A percentile compares a stretch with the other conserved stretches of the same genome.
phyloP scores from a whole-genome alignment of 148 eudicot species.

The Suaeda aralocaspica region DNA sequence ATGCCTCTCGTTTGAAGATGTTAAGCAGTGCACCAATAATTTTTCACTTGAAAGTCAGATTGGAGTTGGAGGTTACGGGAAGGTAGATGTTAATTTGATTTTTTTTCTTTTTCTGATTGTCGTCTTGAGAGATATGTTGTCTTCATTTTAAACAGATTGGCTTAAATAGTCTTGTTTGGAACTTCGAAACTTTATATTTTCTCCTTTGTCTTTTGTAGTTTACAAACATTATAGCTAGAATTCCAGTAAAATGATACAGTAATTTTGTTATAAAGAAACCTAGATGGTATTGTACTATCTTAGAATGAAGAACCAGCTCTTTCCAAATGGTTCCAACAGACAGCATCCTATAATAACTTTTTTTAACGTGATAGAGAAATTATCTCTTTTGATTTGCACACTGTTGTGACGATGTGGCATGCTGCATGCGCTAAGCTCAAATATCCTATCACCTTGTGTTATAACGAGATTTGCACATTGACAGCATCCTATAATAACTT shows the following conservation, averaged over 20 bases:
- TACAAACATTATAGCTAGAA: not conserved
- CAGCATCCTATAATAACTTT: not conserved
- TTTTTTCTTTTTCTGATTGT: not conserved
- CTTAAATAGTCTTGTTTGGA: not conserved
- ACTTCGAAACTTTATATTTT: not conserved
- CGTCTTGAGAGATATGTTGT: not conserved
- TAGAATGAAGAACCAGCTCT: not conserved
- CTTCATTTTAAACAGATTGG: not conserved
- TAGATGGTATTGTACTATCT: not conserved
- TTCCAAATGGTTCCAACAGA: not conserved
- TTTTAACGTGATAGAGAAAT: not conserved
- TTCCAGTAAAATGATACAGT: not conserved
- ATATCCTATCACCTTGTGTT: not conserved
- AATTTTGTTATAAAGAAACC: not conserved
- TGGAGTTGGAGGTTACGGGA: slow-evolving; percentile 73
- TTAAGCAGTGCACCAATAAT: slow-evolving; percentile 40
- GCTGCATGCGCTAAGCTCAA: not conserved
- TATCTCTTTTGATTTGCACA: not conserved
- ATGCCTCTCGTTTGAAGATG: slow-evolving; percentile 62
- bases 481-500: too few relatives aligned
- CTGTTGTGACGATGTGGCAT: not conserved
- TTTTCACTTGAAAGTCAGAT: slow-evolving; percentile 51
- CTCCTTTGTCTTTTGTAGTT: not conserved
- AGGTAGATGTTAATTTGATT: slow-evolving; percentile 32
- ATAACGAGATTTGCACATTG: too few relatives aligned